Evolutionary conservation across 192 early-diverging fungal genomes (phyloP).

Genomic region (Mortierella hygrophila): DNA sequence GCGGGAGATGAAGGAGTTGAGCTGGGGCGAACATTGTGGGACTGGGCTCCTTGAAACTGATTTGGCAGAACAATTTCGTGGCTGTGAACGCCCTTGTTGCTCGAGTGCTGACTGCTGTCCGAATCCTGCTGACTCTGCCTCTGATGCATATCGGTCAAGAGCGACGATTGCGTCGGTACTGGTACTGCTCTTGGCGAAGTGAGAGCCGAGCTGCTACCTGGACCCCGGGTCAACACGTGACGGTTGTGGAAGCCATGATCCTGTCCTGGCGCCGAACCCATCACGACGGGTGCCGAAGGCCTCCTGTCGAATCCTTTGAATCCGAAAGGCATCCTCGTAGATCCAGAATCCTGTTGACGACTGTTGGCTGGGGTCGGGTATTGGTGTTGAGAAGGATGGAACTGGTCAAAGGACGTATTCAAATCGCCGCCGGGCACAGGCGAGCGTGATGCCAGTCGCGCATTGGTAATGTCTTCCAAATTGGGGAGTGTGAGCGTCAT

Average conservation of each 20-base stretch:
- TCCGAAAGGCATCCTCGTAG: slow-evolving; percentile 37
- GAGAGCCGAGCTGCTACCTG: slow-evolving; percentile 20
- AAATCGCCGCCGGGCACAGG: slow-evolving; percentile 21
- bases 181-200: slow-evolving; percentile 41
- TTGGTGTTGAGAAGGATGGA: slow-evolving; percentile 16
- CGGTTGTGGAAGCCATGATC: slow-evolving; percentile 37
- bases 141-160: slow-evolving; percentile 31
- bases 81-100: slow-evolving; percentile 19
- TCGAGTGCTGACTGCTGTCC: slow-evolving; percentile 15
- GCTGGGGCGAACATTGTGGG: slow-evolving; percentile 18
- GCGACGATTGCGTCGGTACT: slow-evolving; percentile 23
- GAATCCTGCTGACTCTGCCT: slow-evolving; percentile 29
- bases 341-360: slow-evolving; percentile 1
- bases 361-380: slow-evolving; percentile 14
- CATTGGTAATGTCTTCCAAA: slow-evolving; percentile 42
- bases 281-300: slow-evolving; percentile 45
- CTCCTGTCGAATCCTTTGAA: slow-evolving; percentile 42
- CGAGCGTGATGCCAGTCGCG: slow-evolving; percentile 42
- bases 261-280: slow-evolving; percentile 28
- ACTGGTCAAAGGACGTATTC: slow-evolving; percentile 5
- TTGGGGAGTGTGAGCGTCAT: slow-evolving; percentile 47
- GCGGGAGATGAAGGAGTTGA: slow-evolving; percentile 49
- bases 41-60: slow-evolving; percentile 7
- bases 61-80: slow-evolving; percentile 41
- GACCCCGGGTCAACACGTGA: slow-evolving; percentile 14